These are phyloP conservation scores for Misopates orontium DNA, from an alignment of 257 asterid species.

Conservation along the genomic window DNA sequence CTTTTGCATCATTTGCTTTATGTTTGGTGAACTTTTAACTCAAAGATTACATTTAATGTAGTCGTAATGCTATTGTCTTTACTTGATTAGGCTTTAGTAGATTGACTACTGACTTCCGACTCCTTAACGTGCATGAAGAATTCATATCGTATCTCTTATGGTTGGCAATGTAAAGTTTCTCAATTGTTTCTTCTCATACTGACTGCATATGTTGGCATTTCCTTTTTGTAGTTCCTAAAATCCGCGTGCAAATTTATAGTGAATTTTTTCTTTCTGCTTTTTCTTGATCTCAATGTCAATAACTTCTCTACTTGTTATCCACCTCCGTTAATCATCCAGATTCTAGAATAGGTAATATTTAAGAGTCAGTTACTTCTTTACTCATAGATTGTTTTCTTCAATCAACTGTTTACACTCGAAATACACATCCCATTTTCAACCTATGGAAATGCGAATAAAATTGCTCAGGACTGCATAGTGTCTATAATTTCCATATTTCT, in stretches of 20 bases:
- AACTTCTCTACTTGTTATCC: too few relatives aligned
- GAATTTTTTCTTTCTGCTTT: too few relatives aligned
- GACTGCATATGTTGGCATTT: not conserved
- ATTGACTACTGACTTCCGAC: not conserved
- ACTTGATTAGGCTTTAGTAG: not conserved
- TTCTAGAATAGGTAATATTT: too few relatives aligned
- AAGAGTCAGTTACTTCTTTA: not conserved
- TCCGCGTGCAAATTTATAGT: too few relatives aligned
- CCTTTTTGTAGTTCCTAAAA: not conserved
- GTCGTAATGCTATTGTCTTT: too few relatives aligned
- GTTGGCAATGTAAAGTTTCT: not conserved
- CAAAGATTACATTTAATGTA: not conserved
- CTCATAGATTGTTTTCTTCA: not conserved
- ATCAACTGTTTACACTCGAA: not conserved
- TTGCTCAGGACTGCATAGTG: not conserved
- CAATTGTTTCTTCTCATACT: too few relatives aligned
- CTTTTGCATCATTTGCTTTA: not conserved
- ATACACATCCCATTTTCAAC: not conserved
- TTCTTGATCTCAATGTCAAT: too few relatives aligned
- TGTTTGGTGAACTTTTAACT: not conserved
- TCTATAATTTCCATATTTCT: constrained; percentile 3
- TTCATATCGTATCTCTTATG: not conserved
- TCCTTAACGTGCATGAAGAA: not conserved
- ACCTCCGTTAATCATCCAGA: too few relatives aligned
- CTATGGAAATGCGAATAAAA: not conserved